Evolutionary conservation across 805 yeast genomes (phyloP), one percentile per base, ranked within the genome.

Genomic region (Teunomyces panamensis): DNA sequence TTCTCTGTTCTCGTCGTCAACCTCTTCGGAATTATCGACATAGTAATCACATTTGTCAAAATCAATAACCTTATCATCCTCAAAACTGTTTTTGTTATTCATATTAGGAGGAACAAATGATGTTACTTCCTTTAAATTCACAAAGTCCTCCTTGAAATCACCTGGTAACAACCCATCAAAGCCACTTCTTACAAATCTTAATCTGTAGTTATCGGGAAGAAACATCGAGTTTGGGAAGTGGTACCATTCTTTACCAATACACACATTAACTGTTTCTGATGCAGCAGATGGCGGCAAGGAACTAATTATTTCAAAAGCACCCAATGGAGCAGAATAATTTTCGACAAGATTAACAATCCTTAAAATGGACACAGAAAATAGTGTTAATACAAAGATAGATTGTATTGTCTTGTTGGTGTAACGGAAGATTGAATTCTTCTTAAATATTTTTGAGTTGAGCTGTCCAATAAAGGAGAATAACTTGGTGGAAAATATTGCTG

Each of bases 201-300:
- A 68, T 54, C 96, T 69, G 56, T 75, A 75, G 48, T 80, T 71
- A 4, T 79, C 76, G 3, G 87, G 84, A 20, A 92, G 68, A 60
- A 91, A 89, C 62, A 90, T 87, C 0, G 97, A 90, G 0, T 87
- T 83, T 8, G 98, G 97, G 65, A 73, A 91, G 60, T 92, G 87
- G 59, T 89, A 89, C 97, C 97, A 91, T 68, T 92, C 97, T 49
- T 96, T 78, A 2, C 97, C 97, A n/a, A 87, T 75, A 65, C 98
- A 92, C 0, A 92, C 85, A 54, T 81, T 85, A 2, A 42, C 42
- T 17, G 8, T 39, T 9, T 14, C 37, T 4, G 26, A 9, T 9
- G 8, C 14, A 6, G 5, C 14, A 17, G 39, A 3, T 10, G 41
- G 32, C 5, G 50, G 50, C 13, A 51, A 43, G 5, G 35, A 7